A percentile compares a stretch with the other conserved stretches of the same genome.
Evolutionary conservation across 306 rosid genomes (phyloP).

Genomic region (Lithocarpus polystachyus): DNA sequence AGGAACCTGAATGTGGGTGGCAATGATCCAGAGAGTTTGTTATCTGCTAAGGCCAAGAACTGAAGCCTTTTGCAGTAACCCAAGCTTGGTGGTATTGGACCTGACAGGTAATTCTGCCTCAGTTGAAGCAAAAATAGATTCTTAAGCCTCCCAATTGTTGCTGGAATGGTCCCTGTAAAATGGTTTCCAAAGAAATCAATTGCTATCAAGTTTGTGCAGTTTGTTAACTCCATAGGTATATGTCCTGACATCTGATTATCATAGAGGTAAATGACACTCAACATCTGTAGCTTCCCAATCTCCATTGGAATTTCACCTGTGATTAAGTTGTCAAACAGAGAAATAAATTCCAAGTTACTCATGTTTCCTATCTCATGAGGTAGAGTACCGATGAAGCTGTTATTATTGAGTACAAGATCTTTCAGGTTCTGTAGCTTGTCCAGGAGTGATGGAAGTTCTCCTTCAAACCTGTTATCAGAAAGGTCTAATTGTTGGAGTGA

Average conservation of each 20-base stretch:
- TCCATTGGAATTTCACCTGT: slow-evolving; percentile 69
- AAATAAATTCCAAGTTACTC: slow-evolving; percentile 54
- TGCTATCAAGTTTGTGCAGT: slow-evolving; percentile 64
- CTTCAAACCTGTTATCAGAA: slow-evolving; percentile 68
- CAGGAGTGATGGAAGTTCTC: slow-evolving; percentile 63
- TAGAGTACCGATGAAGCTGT: slow-evolving; percentile 71
- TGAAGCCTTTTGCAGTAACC: slow-evolving; percentile 80
- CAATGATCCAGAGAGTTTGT: slow-evolving; percentile 74
- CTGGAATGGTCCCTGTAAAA: slow-evolving; percentile 78
- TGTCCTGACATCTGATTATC: slow-evolving; percentile 85
- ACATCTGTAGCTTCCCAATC: slow-evolving; percentile 67
- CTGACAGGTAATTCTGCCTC: slow-evolving; percentile 84
- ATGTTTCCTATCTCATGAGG: slow-evolving; percentile 80
- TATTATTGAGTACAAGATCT: slow-evolving; percentile 79
- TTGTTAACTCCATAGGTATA: slow-evolving; percentile 77
- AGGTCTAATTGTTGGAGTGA: slow-evolving; percentile 84
- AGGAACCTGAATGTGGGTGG: slow-evolving; percentile 81
- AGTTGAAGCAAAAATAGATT: slow-evolving; percentile 74
- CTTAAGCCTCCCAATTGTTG: slow-evolving; percentile 71
- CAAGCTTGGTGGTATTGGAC: slow-evolving; percentile 88
- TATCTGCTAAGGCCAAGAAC: slow-evolving; percentile 87
- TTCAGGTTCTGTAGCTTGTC: slow-evolving; percentile 58
- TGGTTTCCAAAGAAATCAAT: slow-evolving; percentile 89
- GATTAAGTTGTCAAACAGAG: slow-evolving; percentile 66
- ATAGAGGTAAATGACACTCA: slow-evolving; percentile 66